Evolutionary conservation across 805 yeast genomes (phyloP).

Genomic region (Ogataea dorogensis): DNA sequence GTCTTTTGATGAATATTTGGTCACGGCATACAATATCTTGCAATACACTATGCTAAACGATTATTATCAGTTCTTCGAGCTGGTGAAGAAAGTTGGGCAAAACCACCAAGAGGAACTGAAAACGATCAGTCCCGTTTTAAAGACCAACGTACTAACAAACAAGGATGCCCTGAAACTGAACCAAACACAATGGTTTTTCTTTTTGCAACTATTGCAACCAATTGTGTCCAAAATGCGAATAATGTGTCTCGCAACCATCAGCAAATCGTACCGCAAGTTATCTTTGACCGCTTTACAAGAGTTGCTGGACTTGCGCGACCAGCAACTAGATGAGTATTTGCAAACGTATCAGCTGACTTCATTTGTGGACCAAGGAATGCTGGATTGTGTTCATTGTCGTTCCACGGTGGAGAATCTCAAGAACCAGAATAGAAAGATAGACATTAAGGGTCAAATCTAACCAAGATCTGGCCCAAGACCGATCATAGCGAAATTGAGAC

Average conservation of each 20-base stretch:
- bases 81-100: conserved; percentile 28
- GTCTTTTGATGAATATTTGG: conserved; percentile 20
- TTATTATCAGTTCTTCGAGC: conserved; percentile 51
- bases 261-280: conserved; percentile 54
- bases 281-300: conserved; percentile 24
- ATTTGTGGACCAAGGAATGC: conserved; percentile 26
- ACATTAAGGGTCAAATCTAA: conserved; percentile 84
- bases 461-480: conserved; percentile 63
- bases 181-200: conserved; percentile 26
- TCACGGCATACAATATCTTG: conserved; percentile 37
- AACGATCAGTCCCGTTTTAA: conserved; percentile 2
- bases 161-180: conserved; percentile 21
- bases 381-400: conserved; percentile 30
- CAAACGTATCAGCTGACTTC: conserved; percentile 37
- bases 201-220: conserved; percentile 42
- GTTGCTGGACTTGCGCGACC: conserved; percentile 29
- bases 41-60: conserved; percentile 40
- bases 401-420: conserved; percentile 23
- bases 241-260: conserved; percentile 51
- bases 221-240: conserved; percentile 60
- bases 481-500: conserved; percentile 69
- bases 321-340: conserved; percentile 44
- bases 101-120: conserved; percentile 33
- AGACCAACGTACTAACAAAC: conserved; percentile 11
- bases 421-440: conserved; percentile 55